Conservation (phyloP, 257 asterid species). For the Solanum chilense region DNA sequence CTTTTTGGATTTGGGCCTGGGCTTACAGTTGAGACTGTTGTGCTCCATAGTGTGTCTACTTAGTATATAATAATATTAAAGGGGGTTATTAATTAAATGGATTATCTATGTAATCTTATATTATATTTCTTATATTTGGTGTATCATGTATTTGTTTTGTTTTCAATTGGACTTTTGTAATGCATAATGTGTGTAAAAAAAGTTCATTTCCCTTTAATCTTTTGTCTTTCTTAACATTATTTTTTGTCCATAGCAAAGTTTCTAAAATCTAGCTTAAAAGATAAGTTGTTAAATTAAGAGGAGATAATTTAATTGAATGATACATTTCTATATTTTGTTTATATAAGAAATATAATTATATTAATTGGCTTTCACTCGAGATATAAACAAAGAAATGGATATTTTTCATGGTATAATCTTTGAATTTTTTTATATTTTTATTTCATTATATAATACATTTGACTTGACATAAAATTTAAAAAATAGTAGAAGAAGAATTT, state of each 20-base stretch:
- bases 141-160: background rate
- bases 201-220: background rate
- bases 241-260: background rate
- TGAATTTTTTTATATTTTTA: background rate
- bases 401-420: background rate
- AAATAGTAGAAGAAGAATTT: background rate
- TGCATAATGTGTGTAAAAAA: background rate
- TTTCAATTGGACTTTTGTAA: background rate
- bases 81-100: background rate
- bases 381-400: background rate
- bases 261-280: background rate
- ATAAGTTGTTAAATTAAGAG: background rate
- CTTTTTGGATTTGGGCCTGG: conserved; percentile 75
- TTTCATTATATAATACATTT: no score
- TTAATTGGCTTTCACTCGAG: background rate
- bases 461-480: background rate
- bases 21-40: conserved; percentile 63
- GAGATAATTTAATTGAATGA: background rate
- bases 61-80: background rate
- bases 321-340: background rate
- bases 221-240: background rate
- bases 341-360: background rate
- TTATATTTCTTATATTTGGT: background rate
- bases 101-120: background rate
- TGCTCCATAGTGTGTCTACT: conserved; percentile 44